Evolutionary conservation across 257 asterid species (phyloP).

Genomic region (Pogostemon cablin): DNA sequence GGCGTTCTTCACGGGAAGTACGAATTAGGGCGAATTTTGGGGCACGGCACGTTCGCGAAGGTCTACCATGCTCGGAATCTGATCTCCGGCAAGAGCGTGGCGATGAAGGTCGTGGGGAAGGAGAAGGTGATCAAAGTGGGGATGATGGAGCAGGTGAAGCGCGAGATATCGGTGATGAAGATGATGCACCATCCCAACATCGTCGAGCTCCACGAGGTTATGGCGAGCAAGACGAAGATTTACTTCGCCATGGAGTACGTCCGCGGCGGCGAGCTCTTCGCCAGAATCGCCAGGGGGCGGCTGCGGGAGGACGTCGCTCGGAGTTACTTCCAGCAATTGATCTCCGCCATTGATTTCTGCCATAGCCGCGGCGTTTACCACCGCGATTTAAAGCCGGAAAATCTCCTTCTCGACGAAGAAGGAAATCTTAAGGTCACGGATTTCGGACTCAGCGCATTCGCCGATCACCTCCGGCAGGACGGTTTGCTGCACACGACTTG

Average conservation of each 20-base stretch:
- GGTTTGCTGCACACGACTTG: conserved; percentile 74
- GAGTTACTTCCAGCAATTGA: conserved; percentile 65
- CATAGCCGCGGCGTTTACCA: conserved; percentile 77
- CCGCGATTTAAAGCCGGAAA: conserved; percentile 72
- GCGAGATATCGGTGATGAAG: conserved; percentile 79
- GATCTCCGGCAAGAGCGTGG: conserved; percentile 50
- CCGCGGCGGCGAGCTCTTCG: conserved; percentile 75
- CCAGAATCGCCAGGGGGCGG: conserved; percentile 49
- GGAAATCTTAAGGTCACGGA: conserved; percentile 69
- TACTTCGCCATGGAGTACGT: conserved; percentile 71
- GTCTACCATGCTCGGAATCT: conserved; percentile 67
- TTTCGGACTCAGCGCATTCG: conserved; percentile 64
- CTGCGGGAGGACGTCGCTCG: conserved; percentile 59
- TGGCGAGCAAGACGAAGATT: conserved; percentile 70
- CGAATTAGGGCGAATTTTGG: conserved; percentile 63
- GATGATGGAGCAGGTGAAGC: conserved; percentile 80
- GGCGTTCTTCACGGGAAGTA: conserved; percentile 64
- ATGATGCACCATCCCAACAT: conserved; percentile 73
- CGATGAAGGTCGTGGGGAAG: conserved; percentile 70
- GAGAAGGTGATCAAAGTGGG: conserved; percentile 70
- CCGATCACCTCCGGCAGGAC: conserved; percentile 64
- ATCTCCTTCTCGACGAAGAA: conserved; percentile 59
- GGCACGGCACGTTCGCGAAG: conserved; percentile 72
- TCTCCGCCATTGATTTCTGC: conserved; percentile 71
- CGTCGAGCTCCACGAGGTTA: conserved; percentile 70